Conservation (phyloP, 805 yeast genomes). For the Jamesozyma gamospora region DNA sequence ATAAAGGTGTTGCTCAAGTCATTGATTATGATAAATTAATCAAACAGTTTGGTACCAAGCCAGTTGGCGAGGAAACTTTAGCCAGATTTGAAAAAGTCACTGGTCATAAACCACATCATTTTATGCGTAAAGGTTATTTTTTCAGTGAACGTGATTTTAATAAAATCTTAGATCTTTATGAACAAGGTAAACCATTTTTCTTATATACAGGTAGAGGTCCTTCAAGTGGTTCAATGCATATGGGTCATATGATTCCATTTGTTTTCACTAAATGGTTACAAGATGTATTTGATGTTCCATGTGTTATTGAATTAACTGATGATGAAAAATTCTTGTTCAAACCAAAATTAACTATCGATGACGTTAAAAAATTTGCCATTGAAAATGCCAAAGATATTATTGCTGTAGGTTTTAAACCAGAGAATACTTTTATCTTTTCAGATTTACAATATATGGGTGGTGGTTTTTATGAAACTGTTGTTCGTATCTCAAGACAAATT, state of each 20-base stretch:
- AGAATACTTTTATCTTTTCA: slow-evolving; percentile 89
- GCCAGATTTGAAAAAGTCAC: slow-evolving; percentile 70
- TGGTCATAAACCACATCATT: slow-evolving; percentile 86
- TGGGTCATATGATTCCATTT: slow-evolving; percentile 96
- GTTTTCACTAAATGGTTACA: slow-evolving; percentile 95
- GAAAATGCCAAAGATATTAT: slow-evolving; percentile 90
- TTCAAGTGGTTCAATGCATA: slow-evolving; percentile 84
- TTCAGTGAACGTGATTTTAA: slow-evolving; percentile 81
- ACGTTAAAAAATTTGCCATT: slow-evolving; percentile 67
- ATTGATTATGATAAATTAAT: slow-evolving; percentile 88
- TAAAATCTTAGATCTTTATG: slow-evolving; percentile 76
- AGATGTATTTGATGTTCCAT: slow-evolving; percentile 92
- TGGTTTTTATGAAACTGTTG: slow-evolving; percentile 87
- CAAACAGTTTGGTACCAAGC: slow-evolving; percentile 75
- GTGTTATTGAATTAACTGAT: slow-evolving; percentile 89
- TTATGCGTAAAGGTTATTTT: slow-evolving; percentile 81
- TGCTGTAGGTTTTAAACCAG: slow-evolving; percentile 88
- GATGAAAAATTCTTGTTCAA: slow-evolving; percentile 96
- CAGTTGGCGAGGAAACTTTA: slow-evolving; percentile 60
- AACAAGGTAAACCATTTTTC: slow-evolving; percentile 91
- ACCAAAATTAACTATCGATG: slow-evolving; percentile 77
- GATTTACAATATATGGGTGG: slow-evolving; percentile 91
- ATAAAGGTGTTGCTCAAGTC: slow-evolving; percentile 71
- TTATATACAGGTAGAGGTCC: slow-evolving; percentile 97
- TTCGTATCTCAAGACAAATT: slow-evolving; percentile 84